Evolutionary conservation across 768 basidiomycete species (phyloP), one percentile per base, ranked within the genome.

Genomic region (Lepiota brunneoincarnata): DNA sequence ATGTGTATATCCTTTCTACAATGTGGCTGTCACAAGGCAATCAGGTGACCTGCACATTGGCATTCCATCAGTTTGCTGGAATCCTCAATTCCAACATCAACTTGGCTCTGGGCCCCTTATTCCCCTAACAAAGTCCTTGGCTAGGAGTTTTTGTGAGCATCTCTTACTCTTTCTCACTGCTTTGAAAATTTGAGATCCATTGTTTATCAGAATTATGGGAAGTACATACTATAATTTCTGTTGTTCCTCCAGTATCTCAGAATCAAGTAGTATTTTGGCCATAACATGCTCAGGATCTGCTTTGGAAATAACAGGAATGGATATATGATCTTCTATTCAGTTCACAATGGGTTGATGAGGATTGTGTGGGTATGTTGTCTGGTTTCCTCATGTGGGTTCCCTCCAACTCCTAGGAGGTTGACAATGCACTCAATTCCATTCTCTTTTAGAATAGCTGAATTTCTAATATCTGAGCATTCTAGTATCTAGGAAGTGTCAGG

Each of bases 391-490:
- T 49, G 55, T 10, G 51, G 49, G 28, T 51, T 56, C 14, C 28
- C 39, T 12, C 55, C 55, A 12, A 56, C 55, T 2, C 49, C 43
- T 7, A 49, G 55, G 18, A 56, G 49, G 17, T 56, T 26, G 24
- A 46, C 37, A 7, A 56, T 5, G n/a, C 42, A 43, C 26, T 36
- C 23, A 34, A 51, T 51, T 34, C 50, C 50, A 39, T 39, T 24
- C 18, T 51, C 31, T 6, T 31, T 45, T 15, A 56, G 35, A 40
- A 46, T 24, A 6, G 7, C 11, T 10, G 49, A 34, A 24, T 56
- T 18, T 6, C 55, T 49, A 28, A 56, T 51, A 10, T 49, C 61
- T 70, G 64, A 57, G 80, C 41, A n/a, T 26, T 58, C 52, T 10
- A 58, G 47, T 9, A 58, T 36, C 7, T 58, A 26, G 6, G 57